Conservation (phyloP, 768 basidiomycete species). For the Epithele typhae region DNA sequence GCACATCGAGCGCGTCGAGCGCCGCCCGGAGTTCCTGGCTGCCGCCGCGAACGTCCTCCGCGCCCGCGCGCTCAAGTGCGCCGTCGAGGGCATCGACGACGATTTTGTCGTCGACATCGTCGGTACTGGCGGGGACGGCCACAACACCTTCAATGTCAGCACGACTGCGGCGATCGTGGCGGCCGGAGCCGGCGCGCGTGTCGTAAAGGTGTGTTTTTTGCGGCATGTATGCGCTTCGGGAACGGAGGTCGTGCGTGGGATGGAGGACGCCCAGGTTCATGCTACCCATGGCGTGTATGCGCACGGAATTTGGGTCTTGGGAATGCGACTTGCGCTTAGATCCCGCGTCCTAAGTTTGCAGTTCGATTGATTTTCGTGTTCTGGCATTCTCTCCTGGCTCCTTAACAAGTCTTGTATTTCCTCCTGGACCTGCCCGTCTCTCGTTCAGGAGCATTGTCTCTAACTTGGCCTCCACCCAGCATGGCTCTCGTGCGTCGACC, state of each 20-base stretch:
- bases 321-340: no score
- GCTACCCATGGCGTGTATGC: no score
- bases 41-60: conserved; percentile 75
- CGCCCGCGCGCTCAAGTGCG: conserved; percentile 59
- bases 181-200: conserved; percentile 89
- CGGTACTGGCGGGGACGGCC: conserved; percentile 92
- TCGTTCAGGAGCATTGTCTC: no score
- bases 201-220: conserved; percentile 66
- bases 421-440: no score
- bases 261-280: no score
- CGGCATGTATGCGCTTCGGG: no score
- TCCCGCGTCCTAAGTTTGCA: no score
- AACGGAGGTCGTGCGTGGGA: no score
- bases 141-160: conserved; percentile 96
- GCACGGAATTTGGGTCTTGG: no score
- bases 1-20: conserved; percentile 75
- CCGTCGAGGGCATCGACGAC: conserved; percentile 49
- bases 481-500: conserved; percentile 87
- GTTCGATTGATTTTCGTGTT: no score
- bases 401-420: no score
- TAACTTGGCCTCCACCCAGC: conserved; percentile 60
- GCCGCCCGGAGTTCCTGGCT: conserved; percentile 69
- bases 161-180: conserved; percentile 93
- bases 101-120: conserved; percentile 81
- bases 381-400: no score